Conservation (phyloP, 129 eudicot genomes). For the Silybum marianum region DNA sequence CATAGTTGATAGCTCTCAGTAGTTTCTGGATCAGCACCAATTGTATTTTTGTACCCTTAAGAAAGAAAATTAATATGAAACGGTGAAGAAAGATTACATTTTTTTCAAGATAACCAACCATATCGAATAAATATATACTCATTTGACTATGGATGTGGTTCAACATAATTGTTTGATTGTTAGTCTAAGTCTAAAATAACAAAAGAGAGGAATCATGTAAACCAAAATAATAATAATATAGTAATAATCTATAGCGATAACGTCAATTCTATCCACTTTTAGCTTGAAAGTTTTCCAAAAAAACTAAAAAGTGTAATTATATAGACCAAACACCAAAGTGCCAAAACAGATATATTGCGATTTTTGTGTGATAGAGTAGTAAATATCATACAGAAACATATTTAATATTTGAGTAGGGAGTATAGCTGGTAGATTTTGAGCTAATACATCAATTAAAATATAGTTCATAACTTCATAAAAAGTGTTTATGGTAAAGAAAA, state of each 20-base stretch:
- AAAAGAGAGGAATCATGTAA: background rate
- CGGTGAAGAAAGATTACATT: background rate
- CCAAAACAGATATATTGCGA: background rate
- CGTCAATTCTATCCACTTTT: background rate
- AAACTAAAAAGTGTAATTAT: background rate
- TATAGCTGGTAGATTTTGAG: background rate
- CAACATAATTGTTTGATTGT: background rate
- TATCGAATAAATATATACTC: background rate
- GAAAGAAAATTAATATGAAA: conserved; percentile 17
- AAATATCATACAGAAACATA: background rate
- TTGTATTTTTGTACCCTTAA: conserved; percentile 27
- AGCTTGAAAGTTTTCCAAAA: conserved; percentile 2
- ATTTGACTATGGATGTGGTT: background rate
- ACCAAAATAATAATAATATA: background rate
- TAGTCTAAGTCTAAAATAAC: conserved; percentile 7
- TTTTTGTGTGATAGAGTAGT: background rate
- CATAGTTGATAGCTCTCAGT: conserved; percentile 27
- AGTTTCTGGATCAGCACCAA: conserved; percentile 15
- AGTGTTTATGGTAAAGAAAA: background rate
- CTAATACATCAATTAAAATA: background rate
- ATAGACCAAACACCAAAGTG: conserved; percentile 3
- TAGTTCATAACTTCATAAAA: background rate
- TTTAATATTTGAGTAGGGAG: background rate
- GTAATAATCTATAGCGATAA: background rate
- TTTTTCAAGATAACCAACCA: conserved; percentile 9